Evolutionary conservation across 164 flowering plant species (phyloP).

Genomic region (Nelumbo lutea): DNA sequence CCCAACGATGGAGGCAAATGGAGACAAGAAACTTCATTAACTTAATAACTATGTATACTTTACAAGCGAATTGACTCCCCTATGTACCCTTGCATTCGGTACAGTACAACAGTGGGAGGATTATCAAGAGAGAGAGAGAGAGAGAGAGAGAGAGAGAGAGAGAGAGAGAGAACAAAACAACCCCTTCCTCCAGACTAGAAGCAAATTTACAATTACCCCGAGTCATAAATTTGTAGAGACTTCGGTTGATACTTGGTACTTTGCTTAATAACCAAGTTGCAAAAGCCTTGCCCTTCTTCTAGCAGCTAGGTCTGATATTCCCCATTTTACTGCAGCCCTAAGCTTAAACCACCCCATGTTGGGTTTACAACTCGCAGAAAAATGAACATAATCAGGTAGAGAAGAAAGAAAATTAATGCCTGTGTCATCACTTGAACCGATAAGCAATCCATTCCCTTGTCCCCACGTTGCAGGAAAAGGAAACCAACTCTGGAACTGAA

Average conservation of each 20-base stretch:
- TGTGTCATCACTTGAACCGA: slow-evolving; percentile 15
- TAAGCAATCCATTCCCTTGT: slow-evolving; percentile 19
- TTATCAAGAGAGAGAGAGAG: neutral
- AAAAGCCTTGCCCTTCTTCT: slow-evolving; percentile 22
- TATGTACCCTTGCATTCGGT: neutral
- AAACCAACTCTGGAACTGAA: slow-evolving; percentile 20
- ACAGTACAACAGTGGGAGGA: neutral
- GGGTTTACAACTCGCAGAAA: slow-evolving; percentile 22
- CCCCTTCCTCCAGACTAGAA: neutral
- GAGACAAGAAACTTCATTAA: neutral
- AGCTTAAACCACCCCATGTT: slow-evolving; percentile 49
- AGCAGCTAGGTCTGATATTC: slow-evolving; percentile 31
- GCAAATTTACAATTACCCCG: slow-evolving; percentile 3
- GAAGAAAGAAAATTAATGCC: slow-evolving; percentile 13
- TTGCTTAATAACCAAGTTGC: slow-evolving; percentile 3
- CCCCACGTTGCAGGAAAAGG: slow-evolving; percentile 18
- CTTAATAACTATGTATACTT: neutral
- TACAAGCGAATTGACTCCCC: too few relatives aligned
- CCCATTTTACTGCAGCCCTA: slow-evolving; percentile 44
- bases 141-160: too few relatives aligned
- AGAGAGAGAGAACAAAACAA: too few relatives aligned
- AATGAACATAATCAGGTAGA: slow-evolving; percentile 10
- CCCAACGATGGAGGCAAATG: neutral
- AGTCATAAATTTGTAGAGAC: slow-evolving; percentile 8
- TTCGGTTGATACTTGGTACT: neutral